phyloP scores from a whole-genome alignment of 2,329 filamentous ascomycete species.

The Nakataea oryzae region DNA sequence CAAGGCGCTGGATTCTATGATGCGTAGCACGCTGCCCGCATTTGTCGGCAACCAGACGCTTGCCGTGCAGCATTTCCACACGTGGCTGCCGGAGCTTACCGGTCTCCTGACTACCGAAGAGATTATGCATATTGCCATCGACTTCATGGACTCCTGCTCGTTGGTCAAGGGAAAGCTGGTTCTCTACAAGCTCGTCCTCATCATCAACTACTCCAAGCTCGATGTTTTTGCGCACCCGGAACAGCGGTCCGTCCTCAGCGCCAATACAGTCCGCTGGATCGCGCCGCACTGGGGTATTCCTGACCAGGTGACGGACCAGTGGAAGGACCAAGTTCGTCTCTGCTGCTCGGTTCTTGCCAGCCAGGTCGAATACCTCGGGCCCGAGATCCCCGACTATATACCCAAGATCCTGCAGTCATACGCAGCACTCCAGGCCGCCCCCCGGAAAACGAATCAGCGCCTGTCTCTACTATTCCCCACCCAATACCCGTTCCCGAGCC shows the following conservation, averaged over 20 bases:
- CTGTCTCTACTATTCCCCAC: conserved; percentile 86
- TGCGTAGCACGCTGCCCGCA: conserved; percentile 76
- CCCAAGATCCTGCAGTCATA: conserved; percentile 89
- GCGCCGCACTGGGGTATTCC: conserved; percentile 84
- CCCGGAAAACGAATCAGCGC: conserved; percentile 44
- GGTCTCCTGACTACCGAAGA: conserved; percentile 70
- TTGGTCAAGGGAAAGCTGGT: conserved; percentile 83
- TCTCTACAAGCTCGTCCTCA: conserved; percentile 82
- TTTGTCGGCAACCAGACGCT: conserved; percentile 91
- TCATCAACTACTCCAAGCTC: conserved; percentile 81
- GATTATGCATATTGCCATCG: conserved; percentile 81
- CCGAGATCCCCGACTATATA: conserved; percentile 80
- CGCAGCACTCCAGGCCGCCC: conserved; percentile 54
- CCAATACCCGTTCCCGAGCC: conserved; percentile 78
- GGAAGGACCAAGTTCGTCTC: conserved; percentile 84
- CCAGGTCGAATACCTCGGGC: conserved; percentile 66
- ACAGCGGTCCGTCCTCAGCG: conserved; percentile 61
- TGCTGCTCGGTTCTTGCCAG: conserved; percentile 89
- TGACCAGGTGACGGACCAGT: conserved; percentile 67
- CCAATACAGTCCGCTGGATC: conserved; percentile 84
- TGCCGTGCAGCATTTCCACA: conserved; percentile 91
- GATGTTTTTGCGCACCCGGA: conserved; percentile 73
- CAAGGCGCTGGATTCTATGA: conserved; percentile 78
- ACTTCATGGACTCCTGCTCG: conserved; percentile 86
- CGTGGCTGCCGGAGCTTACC: conserved; percentile 87